These are phyloP conservation scores for Saxophila tyrrhenica DNA, from an alignment of 495 filamentous ascomycete genomes.

Conservation along the genomic window DNA sequence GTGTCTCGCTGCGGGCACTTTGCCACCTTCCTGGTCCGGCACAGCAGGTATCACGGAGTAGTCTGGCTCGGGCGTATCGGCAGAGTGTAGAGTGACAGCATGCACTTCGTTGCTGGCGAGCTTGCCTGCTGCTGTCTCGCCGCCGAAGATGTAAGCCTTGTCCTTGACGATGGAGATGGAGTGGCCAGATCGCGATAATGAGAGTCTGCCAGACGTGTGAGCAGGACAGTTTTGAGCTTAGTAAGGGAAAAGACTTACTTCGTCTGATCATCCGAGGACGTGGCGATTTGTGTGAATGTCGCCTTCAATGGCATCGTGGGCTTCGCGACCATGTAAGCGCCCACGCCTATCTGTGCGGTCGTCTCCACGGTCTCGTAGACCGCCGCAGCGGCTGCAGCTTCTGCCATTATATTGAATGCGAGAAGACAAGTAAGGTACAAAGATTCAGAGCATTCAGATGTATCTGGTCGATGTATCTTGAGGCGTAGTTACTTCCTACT, in stretches of 20 bases:
- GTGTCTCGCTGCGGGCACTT: conserved; percentile 29
- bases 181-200: conserved; percentile 37
- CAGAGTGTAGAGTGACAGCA: conserved; percentile 31
- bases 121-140: conserved; percentile 28
- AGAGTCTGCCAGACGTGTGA: conserved; percentile 15
- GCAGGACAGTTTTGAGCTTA: too few relatives aligned
- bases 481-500: neutral
- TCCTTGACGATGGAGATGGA: conserved; percentile 36
- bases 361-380: conserved; percentile 16
- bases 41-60: conserved; percentile 30
- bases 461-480: too few relatives aligned
- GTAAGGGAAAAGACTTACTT: conserved; percentile 2
- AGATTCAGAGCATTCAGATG: too few relatives aligned
- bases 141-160: conserved; percentile 44
- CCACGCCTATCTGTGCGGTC: conserved; percentile 13
- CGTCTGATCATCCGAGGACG: conserved; percentile 13
- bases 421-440: too few relatives aligned
- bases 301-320: conserved; percentile 21
- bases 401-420: conserved; percentile 15
- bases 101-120: conserved; percentile 39
- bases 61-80: conserved; percentile 25
- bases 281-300: conserved; percentile 16
- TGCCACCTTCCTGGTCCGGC: conserved; percentile 12
- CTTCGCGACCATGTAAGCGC: conserved; percentile 16
- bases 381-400: conserved; percentile 14